Base-by-base conservation (phyloP, 805 yeast species). In the Starmerella asiatica region DNA sequence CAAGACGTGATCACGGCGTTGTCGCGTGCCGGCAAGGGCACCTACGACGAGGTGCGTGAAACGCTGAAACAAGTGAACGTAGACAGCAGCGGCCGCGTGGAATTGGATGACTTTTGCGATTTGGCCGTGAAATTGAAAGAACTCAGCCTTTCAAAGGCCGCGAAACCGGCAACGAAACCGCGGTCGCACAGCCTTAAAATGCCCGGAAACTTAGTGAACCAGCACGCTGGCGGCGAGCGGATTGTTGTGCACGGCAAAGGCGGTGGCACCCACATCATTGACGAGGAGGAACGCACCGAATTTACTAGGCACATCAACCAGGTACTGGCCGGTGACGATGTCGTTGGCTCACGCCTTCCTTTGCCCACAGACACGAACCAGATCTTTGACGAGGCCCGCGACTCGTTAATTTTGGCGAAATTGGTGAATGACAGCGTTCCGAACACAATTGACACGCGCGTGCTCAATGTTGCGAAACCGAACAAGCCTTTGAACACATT, bases 391-490 rank as follows among this genome's bases (percentile, higher is more conserved):
- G 97, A 91, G 62, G 84, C 94, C 64, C 74, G 84, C 49, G 98
- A 91, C 60, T 97, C 98, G 50, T 68, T 91, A 54, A 85, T 91
- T 21, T 67, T 91, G 42, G 85, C 97, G 17, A 82, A 84, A 60
- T 76, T 91, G 57, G 85, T 91, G 60, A 91, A 91, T 59, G 98
- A 91, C 63, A 84, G 96, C 24, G 98, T 91, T 26, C 95, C 97
- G 7, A 95, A 91, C 62, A 91, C 98, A 9, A 91, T 91, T 54
- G 98, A 91, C 65, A 86, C 96, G 8, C 81, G 98, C 70, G 98
- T 91, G 15, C 71, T 91, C 57, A 91, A 91, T 61, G 67, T 77
- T 59, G 93, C 97, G 20, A 80, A 79, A 59, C 70, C 71, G 51
- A 80, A 79, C 44, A 86, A 83, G 62, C 62, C 71, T 15, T 71